Conservation (phyloP, 2,329 filamentous ascomycete species). For the Penicillium nordicum region DNA sequence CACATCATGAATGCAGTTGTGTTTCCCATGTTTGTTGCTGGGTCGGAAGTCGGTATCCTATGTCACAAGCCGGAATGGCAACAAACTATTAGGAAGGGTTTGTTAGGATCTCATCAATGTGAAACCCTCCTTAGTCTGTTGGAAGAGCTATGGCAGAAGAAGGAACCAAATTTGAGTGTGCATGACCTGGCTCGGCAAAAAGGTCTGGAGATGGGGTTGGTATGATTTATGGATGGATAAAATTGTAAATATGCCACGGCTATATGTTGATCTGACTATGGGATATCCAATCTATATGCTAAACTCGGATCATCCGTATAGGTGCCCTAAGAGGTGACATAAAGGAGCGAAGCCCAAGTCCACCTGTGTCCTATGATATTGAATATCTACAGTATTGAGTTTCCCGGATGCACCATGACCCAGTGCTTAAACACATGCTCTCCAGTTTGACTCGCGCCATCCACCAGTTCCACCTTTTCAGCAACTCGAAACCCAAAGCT, state of each 20-base stretch:
- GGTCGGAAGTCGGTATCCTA: conserved; percentile 16
- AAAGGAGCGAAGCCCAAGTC: too few species aligned
- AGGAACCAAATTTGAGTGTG: conserved; percentile 14
- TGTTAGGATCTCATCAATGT: conserved; percentile 8
- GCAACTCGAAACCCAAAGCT: conserved; percentile 22
- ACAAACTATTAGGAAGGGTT: conserved; percentile 13
- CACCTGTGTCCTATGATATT: not conserved
- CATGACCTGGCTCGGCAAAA: conserved; percentile 20
- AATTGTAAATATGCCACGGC: not conserved
- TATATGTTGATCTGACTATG: not conserved
- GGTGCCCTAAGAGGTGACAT: not conserved
- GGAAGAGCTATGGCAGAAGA: conserved; percentile 25
- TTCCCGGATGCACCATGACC: conserved; percentile 21
- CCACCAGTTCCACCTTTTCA: conserved; percentile 19
- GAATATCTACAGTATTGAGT: not conserved
- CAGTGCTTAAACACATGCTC: conserved; percentile 18
- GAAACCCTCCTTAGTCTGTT: conserved; percentile 18
- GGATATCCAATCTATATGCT: conserved; percentile 1
- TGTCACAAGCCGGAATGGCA: conserved; percentile 17
- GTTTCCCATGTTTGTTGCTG: conserved; percentile 26
- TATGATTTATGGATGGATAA: conserved; percentile 7
- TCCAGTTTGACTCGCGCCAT: conserved; percentile 3
- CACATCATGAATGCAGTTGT: conserved; percentile 25
- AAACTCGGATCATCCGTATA: not conserved
- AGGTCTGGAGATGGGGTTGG: conserved; percentile 27